These are phyloP conservation scores for Ramaria sp. DNA, from an alignment of 768 basidiomycete species.

Conservation along the genomic window DNA sequence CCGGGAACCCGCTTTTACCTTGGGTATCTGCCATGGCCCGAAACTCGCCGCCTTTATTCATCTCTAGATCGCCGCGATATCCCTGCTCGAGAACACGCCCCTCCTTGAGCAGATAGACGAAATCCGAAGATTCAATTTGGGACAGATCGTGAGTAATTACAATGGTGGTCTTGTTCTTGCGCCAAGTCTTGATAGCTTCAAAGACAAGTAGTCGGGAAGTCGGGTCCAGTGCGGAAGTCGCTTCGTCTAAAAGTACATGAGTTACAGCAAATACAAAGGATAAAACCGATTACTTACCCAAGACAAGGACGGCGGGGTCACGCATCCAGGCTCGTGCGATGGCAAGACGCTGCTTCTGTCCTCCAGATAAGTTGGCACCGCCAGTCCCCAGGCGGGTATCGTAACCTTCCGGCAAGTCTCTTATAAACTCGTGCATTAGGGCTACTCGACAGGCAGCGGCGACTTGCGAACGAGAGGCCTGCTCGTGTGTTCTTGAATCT, in stretches of 20 bases:
- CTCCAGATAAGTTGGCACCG: conserved; percentile 77
- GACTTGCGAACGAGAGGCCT: conserved; percentile 59
- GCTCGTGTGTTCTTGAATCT: conserved; percentile 28
- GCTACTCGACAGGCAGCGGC: conserved; percentile 75
- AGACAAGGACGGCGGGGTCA: conserved; percentile 81
- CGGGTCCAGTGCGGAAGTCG: conserved; percentile 76
- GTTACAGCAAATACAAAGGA: background rate
- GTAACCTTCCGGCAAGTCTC: conserved; percentile 78
- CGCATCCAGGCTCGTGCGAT: conserved; percentile 80
- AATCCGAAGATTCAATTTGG: conserved; percentile 65
- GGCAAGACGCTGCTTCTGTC: conserved; percentile 84
- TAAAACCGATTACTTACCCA: conserved; percentile 47
- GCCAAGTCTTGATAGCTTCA: conserved; percentile 49
- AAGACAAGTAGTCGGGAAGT: conserved; percentile 82
- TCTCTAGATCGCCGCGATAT: conserved; percentile 60
- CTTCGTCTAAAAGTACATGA: conserved; percentile 44
- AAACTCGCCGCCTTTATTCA: conserved; percentile 50
- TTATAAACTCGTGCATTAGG: conserved; percentile 79
- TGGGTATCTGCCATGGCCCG: conserved; percentile 53
- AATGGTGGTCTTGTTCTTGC: conserved; percentile 73
- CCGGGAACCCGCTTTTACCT: conserved; percentile 39
- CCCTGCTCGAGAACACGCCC: conserved; percentile 83
- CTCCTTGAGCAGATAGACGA: conserved; percentile 84
- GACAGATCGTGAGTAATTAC: conserved; percentile 94
- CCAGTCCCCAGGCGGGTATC: conserved; percentile 69